A percentile compares a stretch with the other conserved stretches of the same genome.
phyloP scores from a whole-genome alignment of 192 early-diverging fungal genomes.

The Umbelopsis isabellina region DNA sequence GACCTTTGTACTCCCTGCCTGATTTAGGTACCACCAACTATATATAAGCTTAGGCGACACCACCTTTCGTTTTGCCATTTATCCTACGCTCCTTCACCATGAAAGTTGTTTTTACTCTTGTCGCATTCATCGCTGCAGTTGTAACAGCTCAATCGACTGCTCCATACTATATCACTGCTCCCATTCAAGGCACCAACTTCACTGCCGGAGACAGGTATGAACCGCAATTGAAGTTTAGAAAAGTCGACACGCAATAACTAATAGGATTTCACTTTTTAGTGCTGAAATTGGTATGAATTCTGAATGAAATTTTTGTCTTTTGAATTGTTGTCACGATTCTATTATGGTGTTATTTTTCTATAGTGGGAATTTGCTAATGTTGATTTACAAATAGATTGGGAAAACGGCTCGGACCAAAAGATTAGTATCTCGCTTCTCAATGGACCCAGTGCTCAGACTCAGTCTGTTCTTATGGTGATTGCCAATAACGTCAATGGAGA shows the following conservation, averaged over 20 bases:
- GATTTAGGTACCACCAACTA: background rate
- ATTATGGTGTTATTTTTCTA: background rate
- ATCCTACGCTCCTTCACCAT: constrained; percentile 19
- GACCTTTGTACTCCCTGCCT: constrained; percentile 16
- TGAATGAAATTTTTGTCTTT: background rate
- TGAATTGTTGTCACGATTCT: background rate
- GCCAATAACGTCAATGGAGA: constrained; percentile 13
- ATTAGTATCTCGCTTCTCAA: constrained; percentile 19
- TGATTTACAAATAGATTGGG: constrained; percentile 12
- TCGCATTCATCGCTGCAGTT: constrained; percentile 20
- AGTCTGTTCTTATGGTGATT: constrained; percentile 1
- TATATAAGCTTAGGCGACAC: background rate
- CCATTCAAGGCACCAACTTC: constrained; percentile 26
- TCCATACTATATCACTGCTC: constrained; percentile 37
- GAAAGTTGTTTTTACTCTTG: constrained; percentile 21
- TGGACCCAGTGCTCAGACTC: constrained; percentile 13
- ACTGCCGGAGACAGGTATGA: constrained; percentile 32
- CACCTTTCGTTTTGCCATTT: background rate
- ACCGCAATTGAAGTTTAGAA: background rate
- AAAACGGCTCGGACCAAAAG: background rate
- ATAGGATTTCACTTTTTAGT: background rate
- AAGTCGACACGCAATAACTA: too few relatives aligned
- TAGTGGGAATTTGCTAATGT: background rate
- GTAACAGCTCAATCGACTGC: constrained; percentile 23
- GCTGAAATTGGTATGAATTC: constrained; percentile 13